Evolutionary conservation across 1,284 basidiomycete genomes (phyloP), one percentile per base, ranked within the genome.

Genomic region (Pterulicium gracile): DNA sequence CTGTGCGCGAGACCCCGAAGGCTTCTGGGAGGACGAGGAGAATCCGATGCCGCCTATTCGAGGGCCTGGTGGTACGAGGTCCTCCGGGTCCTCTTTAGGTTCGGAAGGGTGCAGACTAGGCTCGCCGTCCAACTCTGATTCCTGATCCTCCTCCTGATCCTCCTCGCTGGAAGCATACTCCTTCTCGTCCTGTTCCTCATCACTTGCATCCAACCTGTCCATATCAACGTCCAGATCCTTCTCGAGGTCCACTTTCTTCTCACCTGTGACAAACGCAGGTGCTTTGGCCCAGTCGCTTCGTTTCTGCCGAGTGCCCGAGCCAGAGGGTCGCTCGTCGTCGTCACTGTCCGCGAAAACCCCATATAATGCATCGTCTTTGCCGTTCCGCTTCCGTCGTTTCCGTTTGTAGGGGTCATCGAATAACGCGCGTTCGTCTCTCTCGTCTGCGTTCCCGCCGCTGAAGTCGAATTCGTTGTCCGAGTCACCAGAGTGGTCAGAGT

Each of bases 331-430:
- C 47, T 78, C 77, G 17, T 81, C 80, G 32, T 86, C 82, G 47
- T 81, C 82, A 41, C 80, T 73, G 1, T 83, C 79, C 0, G 72
- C 88, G 65, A 92, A 94, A 0, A 91, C 69, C 2, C 92, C 92
- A 56, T 94, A 92, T 47, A 86, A 72, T 1, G 83, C 83, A 48
- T 82, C 78, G 27, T 87, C 83, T 60, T 85, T 88, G 21, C 76
- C 80, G 48, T 77, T 69, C 57, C 69, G 36, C n/a, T 32, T 79
- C 45, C 77, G 69, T 46, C 73, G 68, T 48, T 17, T 13, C n/a
- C 77, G 74, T 55, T 84, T 88, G 63, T 88, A 87, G 3, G 88
- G 87, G 53, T 91, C 77, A 60, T 84, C 75, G 60, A 91, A 90
- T 18, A 92, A 73, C 24, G 75, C 75, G 32, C 83, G 79, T 58